Conservation (phyloP, 1,284 basidiomycete species). For the Ganoderma sp. region DNA sequence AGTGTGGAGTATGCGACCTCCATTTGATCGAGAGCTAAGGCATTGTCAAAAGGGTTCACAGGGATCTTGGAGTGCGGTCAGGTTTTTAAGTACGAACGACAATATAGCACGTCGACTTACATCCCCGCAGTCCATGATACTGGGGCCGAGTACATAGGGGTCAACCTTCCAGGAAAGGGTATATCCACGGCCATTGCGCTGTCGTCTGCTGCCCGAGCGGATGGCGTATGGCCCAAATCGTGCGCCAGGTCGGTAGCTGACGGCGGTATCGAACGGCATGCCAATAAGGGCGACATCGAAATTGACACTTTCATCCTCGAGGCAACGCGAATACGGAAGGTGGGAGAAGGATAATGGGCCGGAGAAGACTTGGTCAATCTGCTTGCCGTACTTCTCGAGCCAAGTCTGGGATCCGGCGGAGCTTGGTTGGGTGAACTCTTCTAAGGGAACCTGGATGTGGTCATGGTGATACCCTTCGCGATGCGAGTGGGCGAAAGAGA, state of each 20-base stretch:
- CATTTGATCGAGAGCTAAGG: constrained; percentile 78
- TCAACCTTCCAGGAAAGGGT: constrained; percentile 72
- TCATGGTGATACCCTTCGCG: constrained; percentile 12
- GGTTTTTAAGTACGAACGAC: neutral
- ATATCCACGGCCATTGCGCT: constrained; percentile 61
- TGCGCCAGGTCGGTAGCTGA: constrained; percentile 75
- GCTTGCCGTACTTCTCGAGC: constrained; percentile 73
- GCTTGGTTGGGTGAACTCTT: constrained; percentile 23
- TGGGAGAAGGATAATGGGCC: constrained; percentile 79
- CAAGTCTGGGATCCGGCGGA: constrained; percentile 48
- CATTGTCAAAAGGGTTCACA: constrained; percentile 74
- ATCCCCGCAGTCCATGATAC: constrained; percentile 83
- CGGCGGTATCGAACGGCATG: constrained; percentile 82
- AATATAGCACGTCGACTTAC: constrained; percentile 43
- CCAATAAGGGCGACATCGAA: constrained; percentile 83
- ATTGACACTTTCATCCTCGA: constrained; percentile 57
- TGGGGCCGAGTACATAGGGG: constrained; percentile 63
- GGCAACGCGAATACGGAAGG: constrained; percentile 69
- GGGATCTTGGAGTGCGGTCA: constrained; percentile 57
- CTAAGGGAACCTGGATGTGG: constrained; percentile 18
- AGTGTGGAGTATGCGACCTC: constrained; percentile 78
- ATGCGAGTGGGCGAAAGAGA: constrained; percentile 12
- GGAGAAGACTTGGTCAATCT: constrained; percentile 71
- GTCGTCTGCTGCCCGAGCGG: constrained; percentile 75
- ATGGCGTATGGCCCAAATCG: constrained; percentile 85